Percentiles rank a stretch among this genome's conserved stretches.
Conservation (phyloP, 2,329 filamentous ascomycete genomes). For the Aspergillus fischeri region DNA sequence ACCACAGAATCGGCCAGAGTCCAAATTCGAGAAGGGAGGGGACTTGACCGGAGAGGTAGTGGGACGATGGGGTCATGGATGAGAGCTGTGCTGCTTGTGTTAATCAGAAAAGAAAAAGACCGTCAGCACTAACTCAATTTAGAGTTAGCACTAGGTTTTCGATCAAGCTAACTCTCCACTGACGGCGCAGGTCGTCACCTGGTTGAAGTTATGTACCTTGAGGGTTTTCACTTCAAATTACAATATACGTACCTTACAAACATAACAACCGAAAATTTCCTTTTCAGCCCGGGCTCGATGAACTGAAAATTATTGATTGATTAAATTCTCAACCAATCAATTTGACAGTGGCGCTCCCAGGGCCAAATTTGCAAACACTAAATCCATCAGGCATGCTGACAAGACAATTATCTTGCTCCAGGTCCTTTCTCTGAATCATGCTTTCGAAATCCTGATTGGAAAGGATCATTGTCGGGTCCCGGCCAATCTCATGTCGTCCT, state of each 20-base stretch:
- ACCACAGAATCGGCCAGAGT: not conserved
- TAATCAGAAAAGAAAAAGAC: not conserved
- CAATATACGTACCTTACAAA: too few relatives aligned
- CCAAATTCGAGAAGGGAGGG: not conserved
- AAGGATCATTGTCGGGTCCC: not conserved
- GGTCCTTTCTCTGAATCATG: not conserved
- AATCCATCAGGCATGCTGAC: not conserved
- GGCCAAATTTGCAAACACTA: not conserved
- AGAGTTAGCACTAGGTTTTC: not conserved
- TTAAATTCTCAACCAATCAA: too few relatives aligned
- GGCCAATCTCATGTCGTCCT: not conserved
- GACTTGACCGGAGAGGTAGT: not conserved
- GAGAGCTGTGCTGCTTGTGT: too few relatives aligned
- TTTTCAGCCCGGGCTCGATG: not conserved
- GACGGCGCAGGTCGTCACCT: not conserved
- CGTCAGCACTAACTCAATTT: not conserved
- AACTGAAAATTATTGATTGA: too few relatives aligned
- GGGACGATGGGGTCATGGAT: not conserved
- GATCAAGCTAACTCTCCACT: not conserved
- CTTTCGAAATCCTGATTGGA: not conserved
- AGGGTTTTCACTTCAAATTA: not conserved
- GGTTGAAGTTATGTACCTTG: not conserved
- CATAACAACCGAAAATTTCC: not conserved
- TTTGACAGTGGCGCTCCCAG: too few relatives aligned
- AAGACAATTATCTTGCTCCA: not conserved